These are phyloP conservation scores for Pythium monospermum DNA, from an alignment of 352 stramenopile genomes.

Conservation along the genomic window DNA sequence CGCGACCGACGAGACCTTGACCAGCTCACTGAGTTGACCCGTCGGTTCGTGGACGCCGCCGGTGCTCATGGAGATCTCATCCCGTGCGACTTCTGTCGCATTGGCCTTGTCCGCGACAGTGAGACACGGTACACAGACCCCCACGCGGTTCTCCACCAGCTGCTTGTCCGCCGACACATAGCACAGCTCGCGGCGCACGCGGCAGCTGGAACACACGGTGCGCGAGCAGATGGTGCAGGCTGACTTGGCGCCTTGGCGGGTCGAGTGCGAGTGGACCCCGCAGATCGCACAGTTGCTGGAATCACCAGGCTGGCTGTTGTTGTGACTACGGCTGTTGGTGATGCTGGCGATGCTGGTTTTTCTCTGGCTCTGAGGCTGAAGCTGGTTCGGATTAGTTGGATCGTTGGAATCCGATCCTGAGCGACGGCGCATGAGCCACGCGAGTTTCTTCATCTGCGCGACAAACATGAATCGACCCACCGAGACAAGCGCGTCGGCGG, in stretches of 20 bases:
- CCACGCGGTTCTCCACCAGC: slow-evolving; percentile 11
- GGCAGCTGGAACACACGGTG: slow-evolving; percentile 15
- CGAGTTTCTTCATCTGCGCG: slow-evolving; percentile 63
- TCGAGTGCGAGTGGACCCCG: not conserved
- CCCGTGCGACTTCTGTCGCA: slow-evolving; percentile 11
- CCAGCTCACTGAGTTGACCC: slow-evolving; percentile 11
- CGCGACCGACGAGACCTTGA: slow-evolving; percentile 11
- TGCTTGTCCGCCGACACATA: slow-evolving; percentile 2
- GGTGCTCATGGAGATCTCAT: slow-evolving; percentile 19
- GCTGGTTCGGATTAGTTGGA: not conserved
- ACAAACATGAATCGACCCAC: slow-evolving; percentile 34
- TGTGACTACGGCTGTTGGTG: not conserved
- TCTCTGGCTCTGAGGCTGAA: not conserved
- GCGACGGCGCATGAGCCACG: slow-evolving; percentile 37
- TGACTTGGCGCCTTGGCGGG: slow-evolving; percentile 3
- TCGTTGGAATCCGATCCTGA: slow-evolving; percentile 3
- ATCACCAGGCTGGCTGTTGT: no score
- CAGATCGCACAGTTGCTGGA: not conserved
- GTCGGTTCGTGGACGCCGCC: slow-evolving; percentile 2
- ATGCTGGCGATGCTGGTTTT: not conserved
- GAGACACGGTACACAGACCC: slow-evolving; percentile 21
- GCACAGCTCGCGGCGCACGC: slow-evolving; percentile 17
- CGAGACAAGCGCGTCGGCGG: slow-evolving; percentile 33
- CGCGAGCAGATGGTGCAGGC: slow-evolving; percentile 16
- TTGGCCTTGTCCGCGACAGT: slow-evolving; percentile 8